A percentile compares a stretch with the other conserved stretches of the same genome.
These are phyloP conservation scores for Pyrenula massariospora DNA, from an alignment of 495 filamentous ascomycete species.

Conservation along the genomic window DNA sequence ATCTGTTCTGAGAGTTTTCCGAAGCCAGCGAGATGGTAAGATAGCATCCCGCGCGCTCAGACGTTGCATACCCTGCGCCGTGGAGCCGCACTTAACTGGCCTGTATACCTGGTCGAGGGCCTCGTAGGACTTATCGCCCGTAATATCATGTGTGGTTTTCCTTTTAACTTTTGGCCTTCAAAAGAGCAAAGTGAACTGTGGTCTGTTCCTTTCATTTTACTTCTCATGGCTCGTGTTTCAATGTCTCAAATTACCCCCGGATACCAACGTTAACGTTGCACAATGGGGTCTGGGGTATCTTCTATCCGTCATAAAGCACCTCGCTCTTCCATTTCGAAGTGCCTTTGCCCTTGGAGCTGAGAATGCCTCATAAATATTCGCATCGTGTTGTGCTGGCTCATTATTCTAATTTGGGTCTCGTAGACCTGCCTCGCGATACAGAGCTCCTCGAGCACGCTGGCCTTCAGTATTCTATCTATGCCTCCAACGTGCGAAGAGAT, in stretches of 20 bases:
- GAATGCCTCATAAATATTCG: conserved; percentile 14
- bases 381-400: conserved; percentile 11
- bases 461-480: background rate
- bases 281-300: background rate
- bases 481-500: background rate
- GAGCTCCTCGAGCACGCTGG: background rate
- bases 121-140: too few relatives aligned
- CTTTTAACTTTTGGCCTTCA: too few relatives aligned
- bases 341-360: background rate
- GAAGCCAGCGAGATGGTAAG: background rate
- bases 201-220: too few relatives aligned
- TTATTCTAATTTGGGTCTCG: conserved; percentile 7
- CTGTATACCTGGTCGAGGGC: too few relatives aligned
- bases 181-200: too few relatives aligned
- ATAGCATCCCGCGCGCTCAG: too few relatives aligned
- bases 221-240: too few relatives aligned
- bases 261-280: background rate
- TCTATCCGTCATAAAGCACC: background rate
- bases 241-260: background rate
- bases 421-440: conserved; percentile 1
- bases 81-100: too few relatives aligned
- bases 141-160: too few relatives aligned
- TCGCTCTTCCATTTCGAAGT: background rate
- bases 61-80: too few relatives aligned
- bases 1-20: background rate